Base-by-base conservation (phyloP, 2,329 filamentous ascomycete genomes). In the Kalaharituber pfeilii region DNA sequence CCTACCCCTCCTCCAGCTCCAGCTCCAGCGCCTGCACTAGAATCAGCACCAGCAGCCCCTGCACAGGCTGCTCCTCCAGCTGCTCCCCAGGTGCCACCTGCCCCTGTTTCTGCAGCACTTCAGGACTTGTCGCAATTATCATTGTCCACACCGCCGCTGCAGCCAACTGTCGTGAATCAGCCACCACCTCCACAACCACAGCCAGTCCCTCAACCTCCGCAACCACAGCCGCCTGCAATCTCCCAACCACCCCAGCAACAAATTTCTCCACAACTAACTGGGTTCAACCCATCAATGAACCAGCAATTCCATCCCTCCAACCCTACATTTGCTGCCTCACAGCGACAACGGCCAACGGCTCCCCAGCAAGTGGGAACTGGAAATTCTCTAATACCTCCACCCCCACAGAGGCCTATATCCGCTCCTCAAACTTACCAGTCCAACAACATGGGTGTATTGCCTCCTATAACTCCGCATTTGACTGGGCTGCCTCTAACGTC, bases 401-500 rank as follows among this genome's bases (percentile, higher is more conserved):
- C 84, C 18, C 86, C 87, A 9, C 77, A 80, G 52, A 77, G 91
- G 57, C 83, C 91, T 6, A 75, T 91, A 11, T 95, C 89, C 39
- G 89, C 91, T 36, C 89, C 91, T 25, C 84, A 86, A 66, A 84
- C 86, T 53, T 82, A 78, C 50, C 82, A 83, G 65, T 79, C 80
- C 47, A 87, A 76, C 67, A 75, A 74, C 3, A 91, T 93, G 49
- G 57, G 53, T 66, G 76, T 77, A 6, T 77, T 82, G 18, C 79
- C 85, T 50, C 80, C 85, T 15, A 69, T 95, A 61, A 82, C 88
- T 66, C 80, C 86, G 52, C 89, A 95, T 66, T 77, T 88, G 68
- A 95, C 91, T 4, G 87, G 89, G 7, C 73, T 77, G 53, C 66
- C 66, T 54, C 65, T 62, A 59, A 67, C 66, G 29, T 69, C 60